phyloP scores from a whole-genome alignment of 495 filamentous ascomycete species.

The Aspergillus leporis region DNA sequence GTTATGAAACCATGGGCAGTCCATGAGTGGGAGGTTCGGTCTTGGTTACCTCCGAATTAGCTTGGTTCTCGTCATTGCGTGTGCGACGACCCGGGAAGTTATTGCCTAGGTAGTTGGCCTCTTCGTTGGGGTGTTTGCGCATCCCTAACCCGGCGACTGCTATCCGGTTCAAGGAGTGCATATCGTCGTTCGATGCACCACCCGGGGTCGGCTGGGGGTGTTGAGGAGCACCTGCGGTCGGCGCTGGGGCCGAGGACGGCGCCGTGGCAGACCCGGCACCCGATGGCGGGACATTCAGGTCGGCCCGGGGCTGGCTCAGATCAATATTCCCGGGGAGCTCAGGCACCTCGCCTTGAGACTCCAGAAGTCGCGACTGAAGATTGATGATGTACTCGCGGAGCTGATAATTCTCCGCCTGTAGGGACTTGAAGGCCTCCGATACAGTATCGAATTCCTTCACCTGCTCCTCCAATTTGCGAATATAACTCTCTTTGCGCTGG shows the following conservation, averaged over 20 bases:
- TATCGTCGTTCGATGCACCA: constrained; percentile 38
- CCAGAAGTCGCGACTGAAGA: constrained; percentile 85
- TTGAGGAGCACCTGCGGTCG: constrained; percentile 23
- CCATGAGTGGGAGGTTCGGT: constrained; percentile 32
- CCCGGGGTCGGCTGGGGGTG: constrained; percentile 26
- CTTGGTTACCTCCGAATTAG: constrained; percentile 33
- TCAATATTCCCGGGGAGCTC: constrained; percentile 72
- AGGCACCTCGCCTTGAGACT: constrained; percentile 78
- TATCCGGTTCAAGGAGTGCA: constrained; percentile 49
- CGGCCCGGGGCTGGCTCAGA: constrained; percentile 40
- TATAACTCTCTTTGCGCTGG: constrained; percentile 96
- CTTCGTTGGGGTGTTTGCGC: constrained; percentile 45
- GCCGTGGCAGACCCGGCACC: constrained; percentile 20
- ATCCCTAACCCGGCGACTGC: constrained; percentile 48
- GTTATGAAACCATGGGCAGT: constrained; percentile 31
- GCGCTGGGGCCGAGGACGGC: constrained; percentile 15
- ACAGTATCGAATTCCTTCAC: constrained; percentile 72
- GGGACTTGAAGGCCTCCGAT: constrained; percentile 67
- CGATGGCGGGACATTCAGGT: constrained; percentile 25
- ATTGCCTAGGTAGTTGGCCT: constrained; percentile 32
- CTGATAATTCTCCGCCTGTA: constrained; percentile 85
- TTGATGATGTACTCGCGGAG: constrained; percentile 89
- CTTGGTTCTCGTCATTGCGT: constrained; percentile 35
- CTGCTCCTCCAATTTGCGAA: constrained; percentile 93
- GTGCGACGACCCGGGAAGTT: constrained; percentile 38